Base-by-base conservation (phyloP, 2,329 filamentous ascomycete genomes). In the Diaporthe amygdali region DNA sequence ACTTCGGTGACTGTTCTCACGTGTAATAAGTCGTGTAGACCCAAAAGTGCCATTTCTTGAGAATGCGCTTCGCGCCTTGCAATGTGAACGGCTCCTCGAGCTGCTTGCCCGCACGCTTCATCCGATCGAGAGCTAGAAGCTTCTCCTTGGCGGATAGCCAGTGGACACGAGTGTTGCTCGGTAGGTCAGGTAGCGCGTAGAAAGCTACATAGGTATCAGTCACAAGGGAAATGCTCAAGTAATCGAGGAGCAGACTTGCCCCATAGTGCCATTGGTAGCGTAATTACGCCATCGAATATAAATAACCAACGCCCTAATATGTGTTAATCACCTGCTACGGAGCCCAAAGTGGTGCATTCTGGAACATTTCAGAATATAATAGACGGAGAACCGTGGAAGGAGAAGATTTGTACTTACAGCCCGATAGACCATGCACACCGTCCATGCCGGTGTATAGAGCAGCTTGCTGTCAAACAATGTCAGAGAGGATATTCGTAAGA, bases 31-130 rank as follows among this genome's bases (percentile, higher is more conserved):
- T 66, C 10, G 77, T 78, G 52, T 78, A 78, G 5, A 78, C 76
- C 77, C 76, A 80, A 51, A 80, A 78, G 70, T 80, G 77, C 78
- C 78, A 80, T 25, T 78, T 78, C 30, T 63, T 73, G 59, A 80
- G 75, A 2, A 79, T 75, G 2, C 77, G 74, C 68, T 68, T 78
- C 14, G 77, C 49, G 52, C 72, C 72, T 9, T 27, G 27, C 37
- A 74, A 15, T 9, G 74, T 74, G 51, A 74, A 66, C 71, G 76
- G 54, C 69, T 74, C 75, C 67, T 76, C 69, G 70, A 75, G 73
- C 69, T 74, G 41, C 74, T 74, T 77, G 4, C 76, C 76, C 2
- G 76, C 70, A 10, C 71, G 71, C 17, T 72, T 71, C 78, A 80
- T 78, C 2, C 77, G 71, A 30, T 74, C 71, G 2, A 76, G 51